A percentile compares a stretch with the other conserved stretches of the same genome.
Conservation (phyloP, 2,329 filamentous ascomycete genomes). For the Diaporthe destruens region DNA sequence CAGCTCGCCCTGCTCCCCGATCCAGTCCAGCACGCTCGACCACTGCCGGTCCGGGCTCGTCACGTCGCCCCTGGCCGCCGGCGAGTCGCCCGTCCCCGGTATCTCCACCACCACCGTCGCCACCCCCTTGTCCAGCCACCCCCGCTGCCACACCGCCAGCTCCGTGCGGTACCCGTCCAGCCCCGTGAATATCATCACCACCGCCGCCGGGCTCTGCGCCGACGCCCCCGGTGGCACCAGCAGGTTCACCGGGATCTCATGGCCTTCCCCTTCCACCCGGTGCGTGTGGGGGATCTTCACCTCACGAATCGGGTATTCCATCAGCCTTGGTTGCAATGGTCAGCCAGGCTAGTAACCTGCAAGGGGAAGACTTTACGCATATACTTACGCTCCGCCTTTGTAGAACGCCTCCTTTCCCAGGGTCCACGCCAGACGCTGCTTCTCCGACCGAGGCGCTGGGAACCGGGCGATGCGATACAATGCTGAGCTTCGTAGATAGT, state of each 20-base stretch:
- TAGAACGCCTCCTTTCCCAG: constrained; percentile 75
- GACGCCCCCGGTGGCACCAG: constrained; percentile 63
- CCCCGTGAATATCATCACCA: constrained; percentile 67
- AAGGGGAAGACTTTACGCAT: too few species aligned
- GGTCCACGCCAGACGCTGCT: constrained; percentile 71
- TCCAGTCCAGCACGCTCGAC: constrained; percentile 71
- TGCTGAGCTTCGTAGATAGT: constrained; percentile 74
- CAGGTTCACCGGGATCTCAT: constrained; percentile 73
- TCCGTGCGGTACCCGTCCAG: constrained; percentile 69
- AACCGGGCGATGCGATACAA: constrained; percentile 82
- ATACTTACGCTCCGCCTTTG: constrained; percentile 60
- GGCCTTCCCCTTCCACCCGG: constrained; percentile 61
- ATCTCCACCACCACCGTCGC: constrained; percentile 73
- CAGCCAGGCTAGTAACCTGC: not conserved
- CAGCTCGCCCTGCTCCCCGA: not conserved
- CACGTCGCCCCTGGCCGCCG: constrained; percentile 72
- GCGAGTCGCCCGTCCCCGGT: constrained; percentile 76
- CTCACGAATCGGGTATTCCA: constrained; percentile 71
- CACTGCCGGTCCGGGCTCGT: constrained; percentile 71
- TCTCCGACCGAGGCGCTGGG: constrained; percentile 64
- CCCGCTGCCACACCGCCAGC: constrained; percentile 71
- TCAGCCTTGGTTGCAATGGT: constrained; percentile 48
- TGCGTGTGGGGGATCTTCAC: constrained; percentile 70
- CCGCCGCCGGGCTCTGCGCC: constrained; percentile 52
- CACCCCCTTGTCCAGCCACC: constrained; percentile 74